phyloP scores from a whole-genome alignment of 1,139 yeast genomes.

The Fermentozyma sake region DNA sequence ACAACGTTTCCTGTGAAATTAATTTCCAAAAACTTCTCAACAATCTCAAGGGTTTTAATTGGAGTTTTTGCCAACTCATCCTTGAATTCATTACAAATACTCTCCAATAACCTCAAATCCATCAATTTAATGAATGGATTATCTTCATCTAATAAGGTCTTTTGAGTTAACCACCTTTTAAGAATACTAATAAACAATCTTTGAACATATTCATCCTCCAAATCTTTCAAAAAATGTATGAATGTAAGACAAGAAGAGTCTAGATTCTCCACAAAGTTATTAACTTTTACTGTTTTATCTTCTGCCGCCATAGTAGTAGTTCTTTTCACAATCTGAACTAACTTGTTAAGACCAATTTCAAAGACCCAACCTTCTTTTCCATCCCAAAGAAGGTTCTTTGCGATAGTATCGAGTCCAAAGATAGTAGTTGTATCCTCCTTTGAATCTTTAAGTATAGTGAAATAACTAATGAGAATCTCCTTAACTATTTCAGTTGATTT shows the following conservation, averaged over 20 bases:
- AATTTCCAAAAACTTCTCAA: conserved; percentile 41
- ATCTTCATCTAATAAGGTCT: conserved; percentile 22
- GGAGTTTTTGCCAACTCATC: conserved; percentile 62
- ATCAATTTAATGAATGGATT: conserved; percentile 55
- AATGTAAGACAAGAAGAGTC: conserved; percentile 50
- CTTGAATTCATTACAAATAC: conserved; percentile 56
- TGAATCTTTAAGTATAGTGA: conserved; percentile 31
- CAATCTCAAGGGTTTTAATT: conserved; percentile 51
- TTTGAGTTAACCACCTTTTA: conserved; percentile 51
- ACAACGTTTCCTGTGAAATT: too few species aligned
- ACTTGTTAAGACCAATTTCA: conserved; percentile 47
- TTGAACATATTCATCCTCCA: conserved; percentile 47
- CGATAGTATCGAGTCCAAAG: conserved; percentile 33
- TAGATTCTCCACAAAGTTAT: conserved; percentile 38
- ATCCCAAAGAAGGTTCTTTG: conserved; percentile 40
- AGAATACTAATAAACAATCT: conserved; percentile 49
- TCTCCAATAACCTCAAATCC: conserved; percentile 63
- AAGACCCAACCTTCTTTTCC: conserved; percentile 51
- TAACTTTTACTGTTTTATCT: conserved; percentile 21
- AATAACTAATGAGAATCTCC: conserved; percentile 46
- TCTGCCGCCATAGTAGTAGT: conserved; percentile 7
- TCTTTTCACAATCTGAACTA: conserved; percentile 45
- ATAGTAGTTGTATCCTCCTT: conserved; percentile 13
- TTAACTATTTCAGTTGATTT: conserved; percentile 42
- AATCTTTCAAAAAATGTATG: conserved; percentile 41